These are phyloP conservation scores for Phytophthora citricola DNA, from an alignment of 352 stramenopile genomes.

Conservation along the genomic window DNA sequence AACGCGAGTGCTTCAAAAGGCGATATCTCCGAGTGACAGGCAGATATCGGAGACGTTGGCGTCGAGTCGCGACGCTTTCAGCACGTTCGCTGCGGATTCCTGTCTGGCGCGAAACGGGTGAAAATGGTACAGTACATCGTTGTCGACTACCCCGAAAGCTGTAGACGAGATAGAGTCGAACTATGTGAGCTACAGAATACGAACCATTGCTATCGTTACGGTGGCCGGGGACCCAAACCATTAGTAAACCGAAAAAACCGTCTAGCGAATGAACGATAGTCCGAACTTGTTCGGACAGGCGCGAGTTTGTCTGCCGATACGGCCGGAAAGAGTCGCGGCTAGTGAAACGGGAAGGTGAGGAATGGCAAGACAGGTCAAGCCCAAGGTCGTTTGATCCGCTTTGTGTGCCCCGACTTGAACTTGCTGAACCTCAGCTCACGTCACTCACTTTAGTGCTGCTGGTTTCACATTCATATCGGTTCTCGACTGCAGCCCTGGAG, in stretches of 20 bases:
- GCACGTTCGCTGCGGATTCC: conserved; percentile 16
- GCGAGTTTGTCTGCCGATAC: conserved; percentile 1
- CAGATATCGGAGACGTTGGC: conserved; percentile 1
- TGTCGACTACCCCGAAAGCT: conserved; percentile 13
- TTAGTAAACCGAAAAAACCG: conserved; percentile 6
- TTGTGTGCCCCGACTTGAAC: too few species aligned
- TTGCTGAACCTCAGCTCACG: too few species aligned
- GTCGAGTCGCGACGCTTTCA: neutral
- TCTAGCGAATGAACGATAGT: conserved; percentile 16
- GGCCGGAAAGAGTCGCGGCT: conserved; percentile 28
- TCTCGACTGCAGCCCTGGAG: too few species aligned
- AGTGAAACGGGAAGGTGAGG: conserved; percentile 13
- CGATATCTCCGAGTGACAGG: conserved; percentile 4
- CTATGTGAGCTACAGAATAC: too few species aligned
- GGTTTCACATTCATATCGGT: too few species aligned
- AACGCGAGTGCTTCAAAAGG: neutral
- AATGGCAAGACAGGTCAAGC: neutral
- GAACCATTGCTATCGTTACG: too few species aligned
- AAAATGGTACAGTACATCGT: too few species aligned
- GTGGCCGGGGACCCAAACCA: neutral
- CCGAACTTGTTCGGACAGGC: conserved; percentile 30
- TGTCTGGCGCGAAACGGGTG: conserved; percentile 6
- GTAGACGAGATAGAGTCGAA: neutral
- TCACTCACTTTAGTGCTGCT: too few species aligned
- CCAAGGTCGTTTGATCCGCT: too few species aligned